Conservation (phyloP, 768 basidiomycete species). For the Coprinopsis cinerea region DNA sequence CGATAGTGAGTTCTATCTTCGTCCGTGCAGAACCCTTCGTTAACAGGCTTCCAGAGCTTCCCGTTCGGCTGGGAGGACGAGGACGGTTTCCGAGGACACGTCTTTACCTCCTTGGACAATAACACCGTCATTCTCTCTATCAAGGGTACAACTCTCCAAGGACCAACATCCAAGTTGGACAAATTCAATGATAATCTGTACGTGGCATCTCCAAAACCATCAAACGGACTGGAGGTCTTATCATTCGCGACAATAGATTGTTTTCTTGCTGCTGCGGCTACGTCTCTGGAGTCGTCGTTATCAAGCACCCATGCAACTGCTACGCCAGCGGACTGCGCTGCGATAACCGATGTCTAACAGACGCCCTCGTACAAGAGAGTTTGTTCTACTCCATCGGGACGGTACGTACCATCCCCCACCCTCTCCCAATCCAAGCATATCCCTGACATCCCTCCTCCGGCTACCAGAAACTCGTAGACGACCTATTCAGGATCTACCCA, state of each 20-base stretch:
- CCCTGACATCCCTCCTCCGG: too few relatives aligned
- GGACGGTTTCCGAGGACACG: conserved; percentile 86
- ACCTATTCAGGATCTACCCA: conserved; percentile 80
- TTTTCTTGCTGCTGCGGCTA: conserved; percentile 94
- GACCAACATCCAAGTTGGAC: conserved; percentile 85
- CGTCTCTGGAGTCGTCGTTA: conserved; percentile 83
- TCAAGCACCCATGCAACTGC: conserved; percentile 85
- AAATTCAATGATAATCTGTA: conserved; percentile 86
- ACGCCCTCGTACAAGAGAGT: conserved; percentile 81
- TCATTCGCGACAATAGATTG: too few relatives aligned
- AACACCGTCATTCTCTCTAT: conserved; percentile 82
- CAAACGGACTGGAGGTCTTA: too few relatives aligned
- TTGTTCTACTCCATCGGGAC: conserved; percentile 90
- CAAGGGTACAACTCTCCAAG: conserved; percentile 80
- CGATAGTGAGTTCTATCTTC: conserved; percentile 32
- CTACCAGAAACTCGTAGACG: conserved; percentile 81
- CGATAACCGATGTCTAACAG: conserved; percentile 73
- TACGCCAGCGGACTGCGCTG: conserved; percentile 68
- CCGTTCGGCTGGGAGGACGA: conserved; percentile 74
- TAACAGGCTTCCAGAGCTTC: conserved; percentile 48
- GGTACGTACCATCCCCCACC: conserved; percentile 41
- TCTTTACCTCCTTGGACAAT: conserved; percentile 76
- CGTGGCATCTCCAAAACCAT: conserved; percentile 13
- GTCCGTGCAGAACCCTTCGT: neutral
- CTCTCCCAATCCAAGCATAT: too few relatives aligned